Percentiles rank a stretch among this genome's conserved stretches.
Conservation (phyloP, 768 basidiomycete species). For the Fistulinella prunicolor region DNA sequence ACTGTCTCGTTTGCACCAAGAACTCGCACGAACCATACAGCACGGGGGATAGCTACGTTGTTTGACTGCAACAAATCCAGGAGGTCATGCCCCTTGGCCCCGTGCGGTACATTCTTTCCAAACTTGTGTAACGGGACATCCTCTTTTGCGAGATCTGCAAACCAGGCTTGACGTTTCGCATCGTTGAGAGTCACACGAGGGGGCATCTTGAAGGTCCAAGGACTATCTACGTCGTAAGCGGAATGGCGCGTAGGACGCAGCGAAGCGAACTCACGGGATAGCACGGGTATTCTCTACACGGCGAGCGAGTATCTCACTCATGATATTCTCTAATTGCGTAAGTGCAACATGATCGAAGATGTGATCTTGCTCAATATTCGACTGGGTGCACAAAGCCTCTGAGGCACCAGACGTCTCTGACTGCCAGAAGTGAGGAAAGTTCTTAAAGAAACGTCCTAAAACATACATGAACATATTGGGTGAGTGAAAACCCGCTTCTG, state of each 20-base stretch:
- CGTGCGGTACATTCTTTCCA: conserved; percentile 83
- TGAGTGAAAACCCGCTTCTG: conserved; percentile 59
- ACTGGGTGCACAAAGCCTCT: conserved; percentile 13
- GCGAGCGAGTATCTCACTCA: conserved; percentile 71
- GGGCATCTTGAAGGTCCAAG: conserved; percentile 74
- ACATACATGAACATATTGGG: conserved; percentile 57
- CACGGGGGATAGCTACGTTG: conserved; percentile 74
- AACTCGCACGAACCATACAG: conserved; percentile 85
- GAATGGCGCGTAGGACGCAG: not conserved
- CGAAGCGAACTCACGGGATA: conserved; percentile 54
- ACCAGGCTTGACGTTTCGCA: conserved; percentile 77
- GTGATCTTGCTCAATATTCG: conserved; percentile 36
- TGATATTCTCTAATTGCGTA: conserved; percentile 64
- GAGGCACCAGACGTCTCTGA: conserved; percentile 19
- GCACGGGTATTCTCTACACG: conserved; percentile 53
- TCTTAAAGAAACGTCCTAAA: not conserved
- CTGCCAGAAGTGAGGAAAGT: conserved; percentile 10
- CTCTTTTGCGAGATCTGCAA: conserved; percentile 77
- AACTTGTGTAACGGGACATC: conserved; percentile 77
- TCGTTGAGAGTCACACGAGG: conserved; percentile 81
- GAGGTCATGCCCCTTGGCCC: conserved; percentile 80
- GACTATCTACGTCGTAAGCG: conserved; percentile 24
- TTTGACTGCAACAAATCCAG: conserved; percentile 75
- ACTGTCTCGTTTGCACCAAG: conserved; percentile 88
- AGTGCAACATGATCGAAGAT: conserved; percentile 53